Base-by-base conservation (phyloP, 164 flowering plant genomes). In the Taxillus chinensis region DNA sequence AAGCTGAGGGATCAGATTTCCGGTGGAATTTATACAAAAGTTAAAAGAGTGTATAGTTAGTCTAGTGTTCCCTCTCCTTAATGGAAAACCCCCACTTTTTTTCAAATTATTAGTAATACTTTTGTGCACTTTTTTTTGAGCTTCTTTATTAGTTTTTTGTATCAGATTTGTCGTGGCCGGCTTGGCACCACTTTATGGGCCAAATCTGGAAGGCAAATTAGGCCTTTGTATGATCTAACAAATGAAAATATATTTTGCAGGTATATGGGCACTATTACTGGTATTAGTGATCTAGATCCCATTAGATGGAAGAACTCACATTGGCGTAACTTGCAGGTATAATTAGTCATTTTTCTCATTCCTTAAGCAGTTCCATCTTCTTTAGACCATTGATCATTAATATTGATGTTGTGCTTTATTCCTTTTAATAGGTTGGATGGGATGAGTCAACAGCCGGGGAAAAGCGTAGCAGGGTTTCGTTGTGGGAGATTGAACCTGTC, bases 401-500 rank as follows among this genome's bases (percentile, higher is more conserved):
- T 14, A 37, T 52, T 57, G 27, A 14, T 1, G 55, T 10, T 48
- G 53, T 17, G 14, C 11, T 52, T 17, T 45, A 45, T n/a, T 62
- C 49, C 10, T 57, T 7, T 63, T 8, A 46, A 51, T 69, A 92
- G 98, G 97, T 93, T 75, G 96, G 95, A 15, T 93, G 99, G 99
- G 99, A 95, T 77, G 99, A 95, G 67, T 89, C 97, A 58, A 83
- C 95, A 46, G 82, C 90, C 62, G 96, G 96, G 46, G 99, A 91
- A 75, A 82, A 83, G 75, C 91, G 90, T 15, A 87, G 77, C 45
- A 79, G 97, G 13, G 97, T 91, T 63, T 95, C 99, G n/a, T 70
- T 89, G 14, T 95, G 99, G 99, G 97, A 95, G 65, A 95, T 95
- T 68, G 99, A 95, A 73, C 99, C 99, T 16, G 96, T 95, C 55